Percentiles rank a stretch among this genome's conserved stretches.
These are phyloP conservation scores for Cenchrus fungigraminus DNA, from an alignment of 176 grass and related monocot species.

Conservation along the genomic window DNA sequence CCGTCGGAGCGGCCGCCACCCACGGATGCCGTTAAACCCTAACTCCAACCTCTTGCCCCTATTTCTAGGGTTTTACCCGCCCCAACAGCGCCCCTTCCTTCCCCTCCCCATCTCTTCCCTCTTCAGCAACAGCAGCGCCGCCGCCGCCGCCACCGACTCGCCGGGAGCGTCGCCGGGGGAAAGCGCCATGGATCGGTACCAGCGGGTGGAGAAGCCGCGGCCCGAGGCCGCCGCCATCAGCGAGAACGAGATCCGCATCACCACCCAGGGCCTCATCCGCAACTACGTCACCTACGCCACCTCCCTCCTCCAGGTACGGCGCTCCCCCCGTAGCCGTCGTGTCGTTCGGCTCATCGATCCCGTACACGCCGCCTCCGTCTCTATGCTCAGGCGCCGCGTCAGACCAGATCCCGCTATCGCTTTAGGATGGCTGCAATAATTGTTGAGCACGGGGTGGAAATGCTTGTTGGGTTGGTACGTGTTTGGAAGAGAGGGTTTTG, in stretches of 20 bases:
- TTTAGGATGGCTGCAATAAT: neutral
- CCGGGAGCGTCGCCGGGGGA: slow-evolving; percentile 11
- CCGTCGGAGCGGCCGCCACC: slow-evolving; percentile 35
- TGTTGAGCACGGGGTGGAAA: neutral
- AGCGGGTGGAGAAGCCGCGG: slow-evolving; percentile 91
- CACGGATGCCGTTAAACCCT: slow-evolving; percentile 64
- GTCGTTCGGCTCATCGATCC: neutral
- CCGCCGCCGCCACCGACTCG: neutral
- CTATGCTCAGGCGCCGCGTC: neutral
- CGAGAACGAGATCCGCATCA: slow-evolving; percentile 99
- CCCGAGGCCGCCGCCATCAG: slow-evolving; percentile 77
- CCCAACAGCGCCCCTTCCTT: slow-evolving; percentile 11
- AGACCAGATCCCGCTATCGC: slow-evolving; percentile 17
- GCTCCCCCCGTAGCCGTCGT: neutral
- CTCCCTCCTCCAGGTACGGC: slow-evolving; percentile 76
- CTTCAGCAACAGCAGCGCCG: slow-evolving; percentile 21
- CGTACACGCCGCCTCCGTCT: too few species aligned
- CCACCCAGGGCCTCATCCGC: slow-evolving; percentile 91
- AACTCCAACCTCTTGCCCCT: slow-evolving; percentile 26
- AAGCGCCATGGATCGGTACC: slow-evolving; percentile 83
- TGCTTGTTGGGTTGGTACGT: neutral
- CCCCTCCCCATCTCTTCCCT: neutral
- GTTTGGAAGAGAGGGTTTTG: neutral
- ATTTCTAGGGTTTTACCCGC: slow-evolving; percentile 83
- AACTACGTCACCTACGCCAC: slow-evolving; percentile 97